Conservation (phyloP, 2,329 filamentous ascomycete genomes). For the Scytalidium lignicola region DNA sequence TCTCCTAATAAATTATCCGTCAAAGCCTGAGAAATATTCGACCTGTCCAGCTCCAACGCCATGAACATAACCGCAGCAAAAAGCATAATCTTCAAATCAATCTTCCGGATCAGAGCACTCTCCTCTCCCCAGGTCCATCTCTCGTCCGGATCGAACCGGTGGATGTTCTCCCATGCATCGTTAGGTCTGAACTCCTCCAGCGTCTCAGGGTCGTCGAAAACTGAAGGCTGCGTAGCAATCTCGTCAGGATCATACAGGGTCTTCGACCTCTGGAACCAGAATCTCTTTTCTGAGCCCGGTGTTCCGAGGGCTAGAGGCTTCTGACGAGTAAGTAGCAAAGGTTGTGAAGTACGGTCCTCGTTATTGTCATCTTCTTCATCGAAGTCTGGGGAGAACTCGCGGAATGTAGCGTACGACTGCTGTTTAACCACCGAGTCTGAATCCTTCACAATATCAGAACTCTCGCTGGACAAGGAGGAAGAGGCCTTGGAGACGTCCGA, state of each 20-base stretch:
- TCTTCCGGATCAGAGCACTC: slow-evolving; percentile 17
- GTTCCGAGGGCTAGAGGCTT: slow-evolving; percentile 8
- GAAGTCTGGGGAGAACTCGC: background rate
- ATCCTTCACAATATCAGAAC: background rate
- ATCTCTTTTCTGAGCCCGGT: slow-evolving; percentile 13
- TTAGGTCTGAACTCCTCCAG: slow-evolving; percentile 16
- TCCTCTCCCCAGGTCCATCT: slow-evolving; percentile 35
- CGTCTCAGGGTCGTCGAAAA: slow-evolving; percentile 18
- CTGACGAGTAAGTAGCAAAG: background rate
- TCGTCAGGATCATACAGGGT: slow-evolving; percentile 12
- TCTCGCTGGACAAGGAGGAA: background rate
- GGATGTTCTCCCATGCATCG: slow-evolving; percentile 31
- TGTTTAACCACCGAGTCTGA: background rate
- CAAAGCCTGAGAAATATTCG: slow-evolving; percentile 53
- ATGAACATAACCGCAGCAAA: slow-evolving; percentile 51
- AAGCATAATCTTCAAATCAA: slow-evolving; percentile 29
- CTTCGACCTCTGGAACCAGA: slow-evolving; percentile 20
- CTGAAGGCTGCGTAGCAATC: slow-evolving; percentile 21
- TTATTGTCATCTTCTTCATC: background rate
- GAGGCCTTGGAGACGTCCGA: background rate
- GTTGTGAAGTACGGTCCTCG: background rate
- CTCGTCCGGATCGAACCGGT: slow-evolving; percentile 32
- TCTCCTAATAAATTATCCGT: slow-evolving; percentile 58
- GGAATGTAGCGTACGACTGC: background rate
- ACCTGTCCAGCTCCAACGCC: slow-evolving; percentile 54